Percentiles rank a stretch among this genome's conserved stretches.
Evolutionary conservation across 805 yeast genomes (phyloP).

Genomic region (Millerozyma acaciae): DNA sequence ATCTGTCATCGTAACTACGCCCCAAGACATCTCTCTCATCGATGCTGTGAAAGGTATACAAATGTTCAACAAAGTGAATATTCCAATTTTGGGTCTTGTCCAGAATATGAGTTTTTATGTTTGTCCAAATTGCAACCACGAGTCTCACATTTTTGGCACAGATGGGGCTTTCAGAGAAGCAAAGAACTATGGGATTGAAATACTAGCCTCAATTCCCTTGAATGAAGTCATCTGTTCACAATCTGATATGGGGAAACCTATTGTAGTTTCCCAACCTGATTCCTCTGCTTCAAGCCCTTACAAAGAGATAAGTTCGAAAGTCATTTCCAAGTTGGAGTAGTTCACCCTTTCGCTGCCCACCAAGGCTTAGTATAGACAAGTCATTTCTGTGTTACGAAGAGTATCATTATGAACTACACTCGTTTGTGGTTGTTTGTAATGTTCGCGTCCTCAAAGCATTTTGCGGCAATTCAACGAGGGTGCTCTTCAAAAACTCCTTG

Average conservation of each 20-base stretch:
- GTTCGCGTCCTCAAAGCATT: too few relatives aligned
- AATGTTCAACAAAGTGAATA: slow-evolving; percentile 67
- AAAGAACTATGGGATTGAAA: slow-evolving; percentile 39
- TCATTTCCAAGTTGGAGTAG: slow-evolving; percentile 7
- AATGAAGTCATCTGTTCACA: slow-evolving; percentile 54
- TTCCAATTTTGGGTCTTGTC: slow-evolving; percentile 73
- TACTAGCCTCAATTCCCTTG: slow-evolving; percentile 68
- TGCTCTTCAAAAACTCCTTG: too few relatives aligned
- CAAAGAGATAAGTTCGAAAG: slow-evolving; percentile 40
- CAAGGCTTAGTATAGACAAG: neutral
- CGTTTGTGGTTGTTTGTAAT: too few relatives aligned
- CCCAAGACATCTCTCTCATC: slow-evolving; percentile 77
- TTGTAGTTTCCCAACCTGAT: slow-evolving; percentile 43
- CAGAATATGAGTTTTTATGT: slow-evolving; percentile 77
- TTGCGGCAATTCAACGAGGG: too few relatives aligned
- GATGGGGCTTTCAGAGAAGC: slow-evolving; percentile 57
- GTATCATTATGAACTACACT: too few relatives aligned
- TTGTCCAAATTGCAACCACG: slow-evolving; percentile 75
- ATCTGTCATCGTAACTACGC: slow-evolving; percentile 78
- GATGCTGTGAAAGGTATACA: slow-evolving; percentile 79
- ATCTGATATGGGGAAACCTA: slow-evolving; percentile 65
- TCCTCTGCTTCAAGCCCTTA: slow-evolving; percentile 41
- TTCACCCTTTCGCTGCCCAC: neutral
- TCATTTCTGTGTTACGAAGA: neutral
- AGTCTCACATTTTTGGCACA: slow-evolving; percentile 69